These are phyloP conservation scores for Scorias spongiosa DNA, from an alignment of 2,329 filamentous ascomycete species.

Conservation along the genomic window DNA sequence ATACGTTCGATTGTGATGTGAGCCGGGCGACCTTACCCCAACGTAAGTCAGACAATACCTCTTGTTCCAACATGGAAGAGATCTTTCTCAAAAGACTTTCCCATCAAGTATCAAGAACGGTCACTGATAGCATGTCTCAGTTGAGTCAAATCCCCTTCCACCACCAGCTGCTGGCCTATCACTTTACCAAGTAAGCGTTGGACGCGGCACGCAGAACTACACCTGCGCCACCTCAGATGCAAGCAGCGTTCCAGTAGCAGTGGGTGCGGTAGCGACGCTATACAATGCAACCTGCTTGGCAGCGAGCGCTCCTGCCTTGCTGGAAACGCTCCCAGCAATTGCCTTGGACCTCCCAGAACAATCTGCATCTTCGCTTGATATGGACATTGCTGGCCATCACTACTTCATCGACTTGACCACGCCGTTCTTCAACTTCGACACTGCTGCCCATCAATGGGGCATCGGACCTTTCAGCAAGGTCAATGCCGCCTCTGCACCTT, in stretches of 20 bases:
- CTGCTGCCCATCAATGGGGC: slow-evolving; percentile 32
- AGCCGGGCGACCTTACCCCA: slow-evolving; percentile 5
- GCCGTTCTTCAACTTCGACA: slow-evolving; percentile 68
- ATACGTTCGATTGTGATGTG: not conserved
- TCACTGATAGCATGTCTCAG: slow-evolving; percentile 1
- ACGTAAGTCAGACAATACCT: slow-evolving; percentile 4
- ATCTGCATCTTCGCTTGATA: slow-evolving; percentile 36
- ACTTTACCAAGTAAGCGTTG: slow-evolving; percentile 67
- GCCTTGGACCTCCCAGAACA: slow-evolving; percentile 45
- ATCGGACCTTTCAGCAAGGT: slow-evolving; percentile 51
- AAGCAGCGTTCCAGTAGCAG: slow-evolving; percentile 45
- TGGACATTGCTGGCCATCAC: slow-evolving; percentile 59
- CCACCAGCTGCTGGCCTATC: slow-evolving; percentile 42
- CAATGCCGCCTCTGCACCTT: slow-evolving; percentile 46
- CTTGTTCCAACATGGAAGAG: not conserved
- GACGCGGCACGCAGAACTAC: slow-evolving; percentile 88
- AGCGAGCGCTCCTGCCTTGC: slow-evolving; percentile 50
- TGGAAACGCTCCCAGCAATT: slow-evolving; percentile 48
- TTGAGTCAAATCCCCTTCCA: slow-evolving; percentile 35
- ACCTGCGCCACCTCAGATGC: slow-evolving; percentile 51
- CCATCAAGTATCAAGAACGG: too few relatives aligned
- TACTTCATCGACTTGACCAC: slow-evolving; percentile 59
- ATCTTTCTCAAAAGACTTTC: not conserved
- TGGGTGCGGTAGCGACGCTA: slow-evolving; percentile 67
- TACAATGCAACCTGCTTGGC: slow-evolving; percentile 79